phyloP scores from a whole-genome alignment of 2,329 filamentous ascomycete genomes.

The Exophiala bonariae region DNA sequence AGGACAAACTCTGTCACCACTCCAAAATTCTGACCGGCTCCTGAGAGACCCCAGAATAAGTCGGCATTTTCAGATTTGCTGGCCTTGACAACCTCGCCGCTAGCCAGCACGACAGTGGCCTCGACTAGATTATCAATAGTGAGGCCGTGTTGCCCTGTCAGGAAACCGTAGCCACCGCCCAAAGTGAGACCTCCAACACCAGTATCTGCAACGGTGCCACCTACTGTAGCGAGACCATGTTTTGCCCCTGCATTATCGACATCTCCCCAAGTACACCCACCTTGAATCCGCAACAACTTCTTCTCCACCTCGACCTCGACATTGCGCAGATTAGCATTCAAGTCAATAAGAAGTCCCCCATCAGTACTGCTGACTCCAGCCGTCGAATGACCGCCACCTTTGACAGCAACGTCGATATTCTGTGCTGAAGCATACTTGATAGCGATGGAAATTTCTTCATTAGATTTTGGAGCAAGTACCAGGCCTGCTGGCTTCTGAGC shows the following conservation, averaged over 20 bases:
- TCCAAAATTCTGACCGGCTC: constrained; percentile 44
- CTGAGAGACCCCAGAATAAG: constrained; percentile 43
- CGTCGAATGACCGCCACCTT: constrained; percentile 59
- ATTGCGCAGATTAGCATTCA: constrained; percentile 48
- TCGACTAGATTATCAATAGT: constrained; percentile 51
- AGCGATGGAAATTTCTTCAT: constrained; percentile 42
- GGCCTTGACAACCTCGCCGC: constrained; percentile 39
- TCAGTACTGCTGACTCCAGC: constrained; percentile 51
- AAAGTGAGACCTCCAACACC: constrained; percentile 61
- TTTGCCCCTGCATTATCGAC: constrained; percentile 53
- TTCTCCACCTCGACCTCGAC: constrained; percentile 50
- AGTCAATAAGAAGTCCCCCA: constrained; percentile 58
- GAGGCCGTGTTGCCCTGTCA: constrained; percentile 57
- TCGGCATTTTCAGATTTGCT: constrained; percentile 36
- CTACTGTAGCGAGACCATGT: constrained; percentile 58
- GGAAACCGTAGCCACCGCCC: constrained; percentile 60
- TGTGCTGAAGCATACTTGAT: constrained; percentile 47
- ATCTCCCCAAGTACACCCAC: constrained; percentile 56
- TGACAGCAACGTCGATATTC: constrained; percentile 52
- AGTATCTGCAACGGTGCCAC: constrained; percentile 63
- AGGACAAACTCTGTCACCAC: constrained; percentile 45
- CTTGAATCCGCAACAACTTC: constrained; percentile 50
- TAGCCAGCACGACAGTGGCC: constrained; percentile 37
- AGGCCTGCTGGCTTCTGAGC: constrained; percentile 44
- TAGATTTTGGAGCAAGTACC: constrained; percentile 44